Evolutionary conservation across 2,329 filamentous ascomycete genomes (phyloP), one percentile per base, ranked within the genome.

Genomic region (Colletotrichum endophyticum): DNA sequence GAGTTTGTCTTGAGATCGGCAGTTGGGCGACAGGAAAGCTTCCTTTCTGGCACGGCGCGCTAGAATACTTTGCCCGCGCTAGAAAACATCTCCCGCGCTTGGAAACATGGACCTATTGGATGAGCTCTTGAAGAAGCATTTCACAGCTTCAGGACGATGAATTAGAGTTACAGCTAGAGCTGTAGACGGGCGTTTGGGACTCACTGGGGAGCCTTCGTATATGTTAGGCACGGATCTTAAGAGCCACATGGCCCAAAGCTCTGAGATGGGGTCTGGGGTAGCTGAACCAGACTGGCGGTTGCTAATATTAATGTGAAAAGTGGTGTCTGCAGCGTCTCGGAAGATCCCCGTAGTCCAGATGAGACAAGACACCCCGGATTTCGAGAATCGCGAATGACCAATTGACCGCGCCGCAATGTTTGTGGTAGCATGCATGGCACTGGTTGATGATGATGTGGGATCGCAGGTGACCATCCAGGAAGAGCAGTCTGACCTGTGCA

Each of bases 401-500:
- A 67, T 64, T 32, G 30, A 16, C 32, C 13, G 30, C 28, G 57
- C 15, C 56, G 28, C 39, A 28, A 30, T 66, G 25, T 56, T 32
- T 25, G 30, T 59, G 22, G 57, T 64, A 9, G 70, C 9, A 34
- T 32, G 34, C 25, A 66, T 36, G 25, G 27, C 16, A 12, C 15
- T 22, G 70, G 30, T 56, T 72, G 25, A 39, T n/a, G 28, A 66
- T 39, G 57, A 69, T 64, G 59, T 73, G 44, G 73, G 70, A 76
- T 69, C 36, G 57, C 73, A 66, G 57, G 57, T 73, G 73, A 66
- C 73, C 73, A 76, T 32, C 34, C 34, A 36, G n/a, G 59, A 68
- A 49, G 22, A 49, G 57, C 22, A 66, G 49, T 53, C 57, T 70
- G 59, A 44, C 22, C 64, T 69, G 59, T 28, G 1, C 59, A 73